phyloP scores from a whole-genome alignment of 179 eudicot species.

The Spinacia oleracea region DNA sequence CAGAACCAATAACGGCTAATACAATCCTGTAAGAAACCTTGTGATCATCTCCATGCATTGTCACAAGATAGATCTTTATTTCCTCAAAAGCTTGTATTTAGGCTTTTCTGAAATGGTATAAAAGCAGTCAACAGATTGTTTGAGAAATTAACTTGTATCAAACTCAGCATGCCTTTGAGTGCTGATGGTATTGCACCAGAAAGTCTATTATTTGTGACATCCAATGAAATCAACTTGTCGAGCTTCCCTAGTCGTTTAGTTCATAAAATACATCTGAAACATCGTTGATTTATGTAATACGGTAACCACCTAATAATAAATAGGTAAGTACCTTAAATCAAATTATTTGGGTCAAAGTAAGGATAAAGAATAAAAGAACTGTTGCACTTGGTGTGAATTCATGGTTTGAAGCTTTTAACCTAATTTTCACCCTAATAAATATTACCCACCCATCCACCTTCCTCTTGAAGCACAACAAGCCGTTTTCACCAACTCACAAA shows the following conservation, averaged over 20 bases:
- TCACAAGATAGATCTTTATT: slow-evolving; percentile 71
- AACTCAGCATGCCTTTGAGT: slow-evolving; percentile 86
- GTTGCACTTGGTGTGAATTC: too few species aligned
- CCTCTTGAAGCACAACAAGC: too few species aligned
- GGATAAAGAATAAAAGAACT: too few species aligned
- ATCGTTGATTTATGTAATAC: too few species aligned
- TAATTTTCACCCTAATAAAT: too few species aligned
- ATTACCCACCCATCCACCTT: too few species aligned
- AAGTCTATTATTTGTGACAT: slow-evolving; percentile 78
- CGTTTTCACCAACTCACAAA: too few species aligned
- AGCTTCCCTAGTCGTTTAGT: slow-evolving; percentile 90
- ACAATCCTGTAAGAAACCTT: slow-evolving; percentile 75
- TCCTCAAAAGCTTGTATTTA: slow-evolving; percentile 65
- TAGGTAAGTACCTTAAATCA: too few species aligned
- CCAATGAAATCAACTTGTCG: slow-evolving; percentile 90
- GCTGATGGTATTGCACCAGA: slow-evolving; percentile 69
- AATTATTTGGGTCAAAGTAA: too few species aligned
- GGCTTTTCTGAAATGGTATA: slow-evolving; percentile 86
- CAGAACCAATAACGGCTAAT: slow-evolving; percentile 87
- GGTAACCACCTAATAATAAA: too few species aligned
- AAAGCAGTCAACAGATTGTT: slow-evolving; percentile 66
- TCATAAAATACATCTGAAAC: too few species aligned
- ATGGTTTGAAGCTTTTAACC: too few species aligned
- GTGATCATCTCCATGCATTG: slow-evolving; percentile 46
- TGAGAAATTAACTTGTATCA: slow-evolving; percentile 86